Evolutionary conservation across 441 rosid genomes (phyloP).

Genomic region (Gossypium schwendimanii): DNA sequence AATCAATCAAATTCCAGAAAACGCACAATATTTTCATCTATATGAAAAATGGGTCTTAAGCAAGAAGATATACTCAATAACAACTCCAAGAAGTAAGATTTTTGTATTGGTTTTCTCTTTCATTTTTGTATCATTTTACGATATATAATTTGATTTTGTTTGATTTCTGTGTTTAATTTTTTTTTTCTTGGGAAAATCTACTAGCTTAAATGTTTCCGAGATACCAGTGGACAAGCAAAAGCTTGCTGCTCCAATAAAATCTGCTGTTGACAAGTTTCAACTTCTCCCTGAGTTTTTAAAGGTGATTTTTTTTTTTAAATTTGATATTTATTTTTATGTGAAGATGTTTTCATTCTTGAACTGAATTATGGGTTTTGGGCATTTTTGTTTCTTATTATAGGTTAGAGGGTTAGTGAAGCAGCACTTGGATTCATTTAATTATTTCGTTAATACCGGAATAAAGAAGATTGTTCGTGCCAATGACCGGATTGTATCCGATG

Average conservation of each 20-base stretch:
- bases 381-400: conserved; percentile 28
- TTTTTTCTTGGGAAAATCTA: neutral
- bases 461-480: too few species aligned
- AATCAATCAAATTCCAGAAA: neutral
- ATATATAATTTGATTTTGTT: neutral
- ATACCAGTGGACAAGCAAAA: conserved; percentile 40
- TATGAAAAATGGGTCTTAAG: conserved; percentile 3
- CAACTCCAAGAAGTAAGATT: neutral
- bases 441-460: too few species aligned
- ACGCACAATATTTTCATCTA: neutral
- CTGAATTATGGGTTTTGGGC: neutral
- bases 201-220: conserved; percentile 13
- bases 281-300: conserved; percentile 85
- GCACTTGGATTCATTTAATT: conserved; percentile 22
- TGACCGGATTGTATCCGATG: conserved; percentile 15
- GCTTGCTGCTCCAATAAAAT: conserved; percentile 55
- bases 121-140: neutral
- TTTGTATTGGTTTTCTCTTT: too few species aligned
- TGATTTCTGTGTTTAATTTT: neutral
- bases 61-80: conserved; percentile 7
- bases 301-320: conserved; percentile 32
- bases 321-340: neutral
- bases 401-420: conserved; percentile 93
- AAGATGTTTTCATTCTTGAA: neutral
- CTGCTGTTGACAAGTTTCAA: conserved; percentile 59